phyloP scores from a whole-genome alignment of 2,329 filamentous ascomycete genomes.

The Neurospora sp. region DNA sequence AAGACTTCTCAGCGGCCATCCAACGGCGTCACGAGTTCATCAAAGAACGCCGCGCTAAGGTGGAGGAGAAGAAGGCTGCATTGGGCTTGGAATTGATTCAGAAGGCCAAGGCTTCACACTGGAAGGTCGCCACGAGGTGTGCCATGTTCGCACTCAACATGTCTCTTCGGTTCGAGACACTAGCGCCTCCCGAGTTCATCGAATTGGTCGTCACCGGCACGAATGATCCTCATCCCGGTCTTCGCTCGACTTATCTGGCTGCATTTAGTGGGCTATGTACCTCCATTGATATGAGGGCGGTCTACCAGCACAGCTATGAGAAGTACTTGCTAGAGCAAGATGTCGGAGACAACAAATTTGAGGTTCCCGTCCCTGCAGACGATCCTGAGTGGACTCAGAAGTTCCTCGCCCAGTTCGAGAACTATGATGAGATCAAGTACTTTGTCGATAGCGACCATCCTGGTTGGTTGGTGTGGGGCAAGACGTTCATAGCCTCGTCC shows the following conservation, averaged over 20 bases:
- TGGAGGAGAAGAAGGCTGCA: constrained; percentile 74
- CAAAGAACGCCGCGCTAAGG: constrained; percentile 59
- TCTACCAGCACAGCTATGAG: constrained; percentile 77
- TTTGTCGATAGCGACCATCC: constrained; percentile 88
- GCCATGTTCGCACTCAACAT: constrained; percentile 85
- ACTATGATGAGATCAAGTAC: constrained; percentile 65
- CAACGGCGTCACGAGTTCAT: constrained; percentile 63
- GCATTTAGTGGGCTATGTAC: constrained; percentile 69
- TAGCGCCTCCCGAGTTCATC: constrained; percentile 73
- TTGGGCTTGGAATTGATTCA: constrained; percentile 75
- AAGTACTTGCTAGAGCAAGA: constrained; percentile 80
- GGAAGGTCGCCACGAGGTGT: constrained; percentile 89
- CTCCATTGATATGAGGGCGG: constrained; percentile 76
- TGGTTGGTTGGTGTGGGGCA: constrained; percentile 94
- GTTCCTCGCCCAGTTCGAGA: constrained; percentile 68
- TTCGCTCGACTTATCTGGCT: constrained; percentile 72
- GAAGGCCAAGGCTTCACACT: constrained; percentile 71
- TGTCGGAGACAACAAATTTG: constrained; percentile 63
- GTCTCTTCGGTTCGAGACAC: constrained; percentile 80
- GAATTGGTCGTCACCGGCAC: constrained; percentile 73
- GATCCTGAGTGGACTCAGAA: constrained; percentile 69
- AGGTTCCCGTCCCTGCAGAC: constrained; percentile 61
- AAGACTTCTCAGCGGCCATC: constrained; percentile 53
- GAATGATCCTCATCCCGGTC: constrained; percentile 80
- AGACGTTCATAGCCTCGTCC: constrained; percentile 70